Conservation (phyloP, 2,329 filamentous ascomycete species). For the Emericellopsis cladophorae region DNA sequence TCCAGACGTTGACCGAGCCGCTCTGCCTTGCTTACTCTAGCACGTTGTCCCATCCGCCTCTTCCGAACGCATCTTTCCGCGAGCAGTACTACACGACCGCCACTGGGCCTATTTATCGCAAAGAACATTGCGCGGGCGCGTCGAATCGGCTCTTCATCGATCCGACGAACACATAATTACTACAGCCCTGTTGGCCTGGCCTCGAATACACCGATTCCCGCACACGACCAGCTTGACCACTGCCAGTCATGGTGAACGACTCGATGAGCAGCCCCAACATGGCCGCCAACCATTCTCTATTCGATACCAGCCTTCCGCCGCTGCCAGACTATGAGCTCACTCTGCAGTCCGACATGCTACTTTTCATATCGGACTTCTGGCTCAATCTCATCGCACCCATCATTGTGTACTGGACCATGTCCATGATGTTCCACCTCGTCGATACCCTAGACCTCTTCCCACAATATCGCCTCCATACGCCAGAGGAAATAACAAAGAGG, state of each 20-base stretch:
- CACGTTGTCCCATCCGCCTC: too few species aligned
- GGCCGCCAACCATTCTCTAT: constrained; percentile 37
- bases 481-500: constrained; percentile 75
- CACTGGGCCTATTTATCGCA: too few species aligned
- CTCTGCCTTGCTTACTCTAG: too few species aligned
- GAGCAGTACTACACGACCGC: too few species aligned
- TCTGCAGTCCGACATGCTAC: constrained; percentile 57
- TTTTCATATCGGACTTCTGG: constrained; percentile 71
- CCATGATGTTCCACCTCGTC: constrained; percentile 75
- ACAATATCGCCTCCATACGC: constrained; percentile 88
- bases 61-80: too few species aligned
- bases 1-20: too few species aligned
- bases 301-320: constrained; percentile 56
- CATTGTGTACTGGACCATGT: constrained; percentile 78
- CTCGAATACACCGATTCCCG: too few species aligned
- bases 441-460: constrained; percentile 79
- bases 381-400: constrained; percentile 66
- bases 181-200: neutral
- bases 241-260: constrained; percentile 25
- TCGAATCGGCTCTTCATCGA: too few species aligned
- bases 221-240: too few species aligned
- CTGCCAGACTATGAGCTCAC: constrained; percentile 70
- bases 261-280: constrained; percentile 21
- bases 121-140: too few species aligned
- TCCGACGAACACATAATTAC: too few species aligned